These are phyloP conservation scores for Puccinia novopanici DNA, from an alignment of 1,284 basidiomycete species.

Conservation along the genomic window DNA sequence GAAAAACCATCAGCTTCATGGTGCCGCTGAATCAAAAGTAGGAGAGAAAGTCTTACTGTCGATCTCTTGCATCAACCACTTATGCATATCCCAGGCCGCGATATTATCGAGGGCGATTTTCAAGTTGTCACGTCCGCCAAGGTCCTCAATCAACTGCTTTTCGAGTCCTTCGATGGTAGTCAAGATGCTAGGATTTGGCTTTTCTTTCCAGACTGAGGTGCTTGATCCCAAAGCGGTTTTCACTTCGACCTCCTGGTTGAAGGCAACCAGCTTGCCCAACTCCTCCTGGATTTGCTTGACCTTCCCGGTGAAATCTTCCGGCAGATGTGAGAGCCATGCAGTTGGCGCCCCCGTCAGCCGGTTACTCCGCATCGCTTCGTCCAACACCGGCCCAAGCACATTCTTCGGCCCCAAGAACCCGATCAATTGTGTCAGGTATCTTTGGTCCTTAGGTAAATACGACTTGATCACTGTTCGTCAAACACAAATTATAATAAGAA, in stretches of 20 bases:
- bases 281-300: neutral
- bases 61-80: neutral
- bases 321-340: neutral
- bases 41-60: neutral
- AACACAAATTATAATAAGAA: neutral
- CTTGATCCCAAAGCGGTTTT: neutral
- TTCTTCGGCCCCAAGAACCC: slow-evolving; percentile 4
- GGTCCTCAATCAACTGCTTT: neutral
- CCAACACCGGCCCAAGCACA: neutral
- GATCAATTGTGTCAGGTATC: neutral
- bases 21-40: no score
- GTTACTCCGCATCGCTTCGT: neutral
- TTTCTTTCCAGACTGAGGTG: neutral
- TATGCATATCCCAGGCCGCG: neutral
- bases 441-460: neutral
- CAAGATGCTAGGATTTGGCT: neutral
- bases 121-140: neutral
- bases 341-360: no score
- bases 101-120: neutral
- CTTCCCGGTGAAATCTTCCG: neutral
- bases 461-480: neutral
- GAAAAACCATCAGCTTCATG: no score
- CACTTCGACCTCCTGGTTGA: neutral
- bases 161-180: neutral
- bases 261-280: neutral